phyloP scores from a whole-genome alignment of 192 early-diverging fungal species.

The Cladochytrium replicatum region DNA sequence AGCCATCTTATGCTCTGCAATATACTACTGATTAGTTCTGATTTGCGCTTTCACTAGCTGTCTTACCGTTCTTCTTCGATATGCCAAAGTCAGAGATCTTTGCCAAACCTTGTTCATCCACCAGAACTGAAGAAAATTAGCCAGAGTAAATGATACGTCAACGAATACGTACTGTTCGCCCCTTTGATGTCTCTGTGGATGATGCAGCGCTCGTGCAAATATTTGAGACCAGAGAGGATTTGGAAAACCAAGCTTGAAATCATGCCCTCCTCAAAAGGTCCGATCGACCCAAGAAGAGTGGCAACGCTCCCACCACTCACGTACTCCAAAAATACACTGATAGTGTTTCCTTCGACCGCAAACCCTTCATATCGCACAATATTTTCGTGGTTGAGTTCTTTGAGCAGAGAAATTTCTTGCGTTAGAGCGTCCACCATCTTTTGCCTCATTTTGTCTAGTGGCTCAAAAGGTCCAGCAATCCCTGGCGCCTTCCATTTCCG shows the following conservation, averaged over 20 bases:
- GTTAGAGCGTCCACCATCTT: conserved; percentile 67
- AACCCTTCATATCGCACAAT: conserved; percentile 81
- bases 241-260: conserved; percentile 71
- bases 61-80: conserved; percentile 51
- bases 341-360: conserved; percentile 49
- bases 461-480: neutral
- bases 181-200: conserved; percentile 87
- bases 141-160: too few relatives aligned
- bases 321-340: conserved; percentile 85
- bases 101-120: conserved; percentile 30
- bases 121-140: neutral
- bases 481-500: neutral
- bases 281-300: conserved; percentile 66
- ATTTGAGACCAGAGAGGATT: conserved; percentile 70
- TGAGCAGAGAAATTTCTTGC: conserved; percentile 67
- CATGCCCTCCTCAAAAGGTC: conserved; percentile 68
- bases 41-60: conserved; percentile 8
- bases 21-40: conserved; percentile 16
- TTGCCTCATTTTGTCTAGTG: neutral
- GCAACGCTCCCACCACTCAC: conserved; percentile 82
- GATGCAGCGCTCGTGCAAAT: conserved; percentile 75
- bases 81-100: conserved; percentile 86
- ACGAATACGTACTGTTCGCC: conserved; percentile 42
- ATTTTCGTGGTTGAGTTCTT: conserved; percentile 70
- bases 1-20: conserved; percentile 33